Base-by-base conservation (phyloP, 1,139 yeast species). In the Scheffersomyces insectosa region DNA sequence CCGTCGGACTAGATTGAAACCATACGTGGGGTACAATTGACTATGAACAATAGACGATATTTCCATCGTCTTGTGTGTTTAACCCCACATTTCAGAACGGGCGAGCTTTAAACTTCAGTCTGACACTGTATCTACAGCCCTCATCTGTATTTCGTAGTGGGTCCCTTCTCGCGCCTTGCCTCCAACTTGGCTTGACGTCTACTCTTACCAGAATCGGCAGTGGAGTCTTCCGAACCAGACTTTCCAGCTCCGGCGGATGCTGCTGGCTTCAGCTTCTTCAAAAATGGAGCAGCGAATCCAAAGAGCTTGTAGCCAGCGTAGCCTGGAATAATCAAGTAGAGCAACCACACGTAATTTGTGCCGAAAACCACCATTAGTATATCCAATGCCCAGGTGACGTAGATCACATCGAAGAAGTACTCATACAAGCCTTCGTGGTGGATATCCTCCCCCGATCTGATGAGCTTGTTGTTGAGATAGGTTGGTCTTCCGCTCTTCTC, bases 381-480 rank as follows among this genome's bases (percentile, higher is more conserved):
- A 51, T 82, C 83, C 49, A 84, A 70, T 12, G 77, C 56, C 76
- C 88, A 76, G 1, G 95, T 87, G 42, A 86, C 63, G 57, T 88
- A 88, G 43, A 88, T 71, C 16, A 87, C 65, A 59, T 88, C 96
- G 57, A 85, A 85, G 66, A 87, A 66, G 67, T 85, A 87, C 62
- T 88, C 96, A 15, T 83, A 84, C 36, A 88, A 67, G 0, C 96
- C 96, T 3, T 68, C 63, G 47, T 82, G 88, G 38, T 65, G 63
- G 47, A 88, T 70, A 56, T 88, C 91, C 37, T 78, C 82, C 2
- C 95, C 96, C 2, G 85, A 62, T 16, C 63, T 67, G 2, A 77
- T 58, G 42, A 87, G 66, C 42, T 63, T 64, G 55, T 68, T 57
- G 52, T 57, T 55, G 32, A 72, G 73, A 50, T 72, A 80, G 11